Evolutionary conservation across 2,329 filamentous ascomycete species (phyloP).

Genomic region (Calonectria naviculata): DNA sequence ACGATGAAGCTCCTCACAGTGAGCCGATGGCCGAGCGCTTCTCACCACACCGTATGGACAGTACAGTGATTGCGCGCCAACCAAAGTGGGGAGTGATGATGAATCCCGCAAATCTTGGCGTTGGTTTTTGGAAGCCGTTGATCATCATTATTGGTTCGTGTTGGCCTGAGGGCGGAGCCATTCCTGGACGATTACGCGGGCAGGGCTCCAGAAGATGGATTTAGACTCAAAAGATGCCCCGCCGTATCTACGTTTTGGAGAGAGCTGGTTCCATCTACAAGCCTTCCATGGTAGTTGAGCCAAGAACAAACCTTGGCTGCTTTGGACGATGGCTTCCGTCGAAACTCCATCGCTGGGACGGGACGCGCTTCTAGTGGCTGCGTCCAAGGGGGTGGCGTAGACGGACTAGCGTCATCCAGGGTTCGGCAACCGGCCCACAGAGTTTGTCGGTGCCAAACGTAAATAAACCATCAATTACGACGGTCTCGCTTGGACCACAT

Average conservation of each 20-base stretch:
- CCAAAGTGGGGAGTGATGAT: neutral
- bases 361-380: neutral
- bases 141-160: too few relatives aligned
- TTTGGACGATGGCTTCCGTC: neutral
- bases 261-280: neutral
- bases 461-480: neutral
- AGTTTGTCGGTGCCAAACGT: neutral
- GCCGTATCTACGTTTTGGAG: too few relatives aligned
- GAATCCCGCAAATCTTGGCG: neutral
- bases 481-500: too few relatives aligned
- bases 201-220: too few relatives aligned
- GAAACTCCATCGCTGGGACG: neutral
- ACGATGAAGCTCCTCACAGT: neutral
- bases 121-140: too few relatives aligned
- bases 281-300: neutral
- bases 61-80: neutral
- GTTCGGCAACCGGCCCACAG: neutral
- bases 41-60: too few relatives aligned
- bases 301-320: neutral
- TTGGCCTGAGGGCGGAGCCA: too few relatives aligned
- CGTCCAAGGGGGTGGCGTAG: neutral
- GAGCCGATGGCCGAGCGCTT: neutral
- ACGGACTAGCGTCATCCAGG: neutral
- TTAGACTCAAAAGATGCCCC: too few relatives aligned
- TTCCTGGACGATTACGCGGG: neutral